A percentile compares a stretch with the other conserved stretches of the same genome.
phyloP scores from a whole-genome alignment of 2,329 filamentous ascomycete genomes.

The Diaporthe capsici region DNA sequence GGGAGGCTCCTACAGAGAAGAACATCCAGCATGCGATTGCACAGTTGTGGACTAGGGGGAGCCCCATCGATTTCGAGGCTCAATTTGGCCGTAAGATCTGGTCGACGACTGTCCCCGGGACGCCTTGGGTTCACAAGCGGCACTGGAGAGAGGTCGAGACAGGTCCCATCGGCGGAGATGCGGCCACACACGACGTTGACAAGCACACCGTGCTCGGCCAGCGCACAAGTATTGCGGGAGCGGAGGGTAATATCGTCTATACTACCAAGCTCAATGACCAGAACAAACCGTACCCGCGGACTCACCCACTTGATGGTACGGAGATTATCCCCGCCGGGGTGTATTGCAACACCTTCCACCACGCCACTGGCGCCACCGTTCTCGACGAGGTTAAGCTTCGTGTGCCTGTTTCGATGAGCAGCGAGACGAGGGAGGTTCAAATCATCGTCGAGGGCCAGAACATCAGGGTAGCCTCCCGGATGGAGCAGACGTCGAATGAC shows the following conservation, averaged over 20 bases:
- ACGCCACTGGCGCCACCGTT: not conserved
- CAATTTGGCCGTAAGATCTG: not conserved
- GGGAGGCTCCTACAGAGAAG: not conserved
- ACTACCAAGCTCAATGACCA: not conserved
- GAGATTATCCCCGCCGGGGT: not conserved
- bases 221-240: not conserved
- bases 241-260: not conserved
- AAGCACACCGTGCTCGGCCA: constrained; percentile 1
- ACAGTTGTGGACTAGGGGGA: not conserved
- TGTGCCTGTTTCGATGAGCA: not conserved
- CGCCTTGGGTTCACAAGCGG: not conserved
- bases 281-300: not conserved
- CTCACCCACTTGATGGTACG: not conserved
- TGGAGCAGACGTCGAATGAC: not conserved
- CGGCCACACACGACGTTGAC: not conserved
- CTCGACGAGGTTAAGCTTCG: not conserved
- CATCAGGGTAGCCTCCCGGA: not conserved
- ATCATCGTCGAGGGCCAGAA: not conserved
- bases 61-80: not conserved
- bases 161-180: not conserved
- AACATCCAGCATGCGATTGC: not conserved
- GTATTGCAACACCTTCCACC: not conserved
- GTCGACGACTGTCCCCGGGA: not conserved
- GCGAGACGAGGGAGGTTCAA: not conserved
- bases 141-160: not conserved